phyloP scores from a whole-genome alignment of 345 rosid genomes.

The Xanthoceras sorbifolium region DNA sequence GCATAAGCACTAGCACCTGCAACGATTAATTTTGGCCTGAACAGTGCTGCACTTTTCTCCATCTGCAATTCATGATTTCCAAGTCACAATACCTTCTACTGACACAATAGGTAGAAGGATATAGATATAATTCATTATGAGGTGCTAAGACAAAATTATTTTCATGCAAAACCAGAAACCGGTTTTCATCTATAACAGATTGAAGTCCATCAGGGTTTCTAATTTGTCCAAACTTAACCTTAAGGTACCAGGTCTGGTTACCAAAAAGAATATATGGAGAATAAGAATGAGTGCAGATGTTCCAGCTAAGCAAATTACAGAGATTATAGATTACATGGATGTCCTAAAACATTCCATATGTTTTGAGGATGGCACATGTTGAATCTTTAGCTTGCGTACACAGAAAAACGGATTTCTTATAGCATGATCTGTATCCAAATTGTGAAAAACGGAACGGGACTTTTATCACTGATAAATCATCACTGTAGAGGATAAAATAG shows the following conservation, averaged over 20 bases:
- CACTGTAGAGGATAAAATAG: background rate
- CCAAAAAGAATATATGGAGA: background rate
- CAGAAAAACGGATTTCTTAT: background rate
- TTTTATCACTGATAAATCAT: background rate
- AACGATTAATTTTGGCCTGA: conserved; percentile 93
- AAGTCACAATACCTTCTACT: conserved; percentile 11
- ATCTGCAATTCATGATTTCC: conserved; percentile 47
- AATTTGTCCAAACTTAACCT: background rate
- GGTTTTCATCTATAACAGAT: background rate
- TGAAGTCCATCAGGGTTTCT: background rate
- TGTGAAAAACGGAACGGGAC: background rate
- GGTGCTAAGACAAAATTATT: background rate
- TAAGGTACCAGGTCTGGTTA: background rate
- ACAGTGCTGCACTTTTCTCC: conserved; percentile 94
- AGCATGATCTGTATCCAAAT: background rate
- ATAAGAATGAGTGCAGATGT: background rate
- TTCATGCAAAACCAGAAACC: background rate
- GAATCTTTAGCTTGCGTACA: background rate
- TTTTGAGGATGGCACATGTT: background rate
- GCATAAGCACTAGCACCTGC: conserved; percentile 99
- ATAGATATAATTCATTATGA: background rate
- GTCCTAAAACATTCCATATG: background rate
- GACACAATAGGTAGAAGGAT: background rate
- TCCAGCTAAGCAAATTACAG: background rate
- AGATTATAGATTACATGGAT: background rate